Base-by-base conservation (phyloP, 2,329 filamentous ascomycete species). In the Tolypocladium sp. region DNA sequence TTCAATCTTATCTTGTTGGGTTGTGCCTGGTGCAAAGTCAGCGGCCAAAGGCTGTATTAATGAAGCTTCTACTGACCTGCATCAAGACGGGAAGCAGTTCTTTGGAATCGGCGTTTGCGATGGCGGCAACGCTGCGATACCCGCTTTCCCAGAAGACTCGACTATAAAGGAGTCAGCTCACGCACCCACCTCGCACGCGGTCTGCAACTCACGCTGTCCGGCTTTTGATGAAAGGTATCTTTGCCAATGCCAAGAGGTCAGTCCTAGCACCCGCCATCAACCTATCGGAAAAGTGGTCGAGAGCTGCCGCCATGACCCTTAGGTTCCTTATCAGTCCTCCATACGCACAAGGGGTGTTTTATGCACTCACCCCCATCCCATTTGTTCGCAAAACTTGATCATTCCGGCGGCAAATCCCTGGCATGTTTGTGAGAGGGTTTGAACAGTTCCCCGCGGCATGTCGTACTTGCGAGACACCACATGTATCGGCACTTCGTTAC, bases 321-420 rank as follows among this genome's bases (percentile, higher is more conserved):
- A 51, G 49, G 20, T 20, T 25, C 30, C 63, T 13, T 12, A 54
- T 70, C 57, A 68, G 44, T 10, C 40, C 17, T 8, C 20, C 15
- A 13, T 41, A 22, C 15, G 10, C 20, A 8, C 3, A 7, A 2
- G 8, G 22, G 44, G 25, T n/a, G 38, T 35, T 27, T 17, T 8
- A 30, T 33, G 52, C 49, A 72, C 76, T 65, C 67, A 82, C 80
- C 82, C 83, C 87, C 88, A 91, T 2, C 81, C 84, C 89, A 92
- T 91, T 22, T 84, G 80, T 64, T 90, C 81, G 67, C 89, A 92
- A 67, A 92, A 92, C 64, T 89, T 91, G 61, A 92, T 84, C 78
- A 91, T 90, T 4, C 88, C 88, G 2, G 87, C 87, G 4, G 88
- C 89, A 67, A 92, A 92, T 0, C 89, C 89, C 63, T 91, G 85